Conservation (phyloP, 75 land plant genomes). For the Sequoia sempervirens region DNA sequence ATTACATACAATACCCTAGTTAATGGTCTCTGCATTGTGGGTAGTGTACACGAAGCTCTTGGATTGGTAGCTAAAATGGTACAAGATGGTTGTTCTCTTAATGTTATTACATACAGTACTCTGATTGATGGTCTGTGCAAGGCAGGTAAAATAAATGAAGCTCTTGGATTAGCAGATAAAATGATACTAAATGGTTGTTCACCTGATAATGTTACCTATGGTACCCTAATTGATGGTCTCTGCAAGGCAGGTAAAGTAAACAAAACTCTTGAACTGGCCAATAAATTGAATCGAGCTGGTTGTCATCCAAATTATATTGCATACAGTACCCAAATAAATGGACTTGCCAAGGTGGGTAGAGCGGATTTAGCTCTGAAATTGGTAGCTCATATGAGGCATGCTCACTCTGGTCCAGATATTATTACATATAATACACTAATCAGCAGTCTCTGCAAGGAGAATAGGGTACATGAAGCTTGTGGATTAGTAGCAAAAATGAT, state of each 20-base stretch:
- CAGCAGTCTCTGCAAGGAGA: neutral
- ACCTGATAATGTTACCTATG: conserved; percentile 13
- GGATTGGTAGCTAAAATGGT: conserved; percentile 34
- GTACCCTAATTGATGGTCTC: conserved; percentile 19
- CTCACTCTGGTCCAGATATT: neutral
- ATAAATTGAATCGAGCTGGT: neutral
- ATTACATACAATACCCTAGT: conserved; percentile 61
- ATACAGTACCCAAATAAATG: neutral
- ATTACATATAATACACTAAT: neutral
- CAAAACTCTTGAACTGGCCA: conserved; percentile 10
- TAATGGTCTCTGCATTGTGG: conserved; percentile 43
- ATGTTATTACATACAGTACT: conserved; percentile 23
- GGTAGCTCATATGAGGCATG: neutral
- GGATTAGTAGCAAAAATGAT: neutral
- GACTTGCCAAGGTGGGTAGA: neutral
- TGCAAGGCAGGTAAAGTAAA: conserved; percentile 7
- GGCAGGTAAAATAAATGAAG: conserved; percentile 14
- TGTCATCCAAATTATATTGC: neutral
- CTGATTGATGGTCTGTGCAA: conserved; percentile 27
- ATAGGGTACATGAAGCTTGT: neutral
- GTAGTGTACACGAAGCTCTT: conserved; percentile 25
- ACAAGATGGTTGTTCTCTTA: conserved; percentile 39
- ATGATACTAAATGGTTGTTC: conserved; percentile 6
- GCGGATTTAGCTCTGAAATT: neutral
- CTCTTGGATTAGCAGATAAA: conserved; percentile 17